Percentiles rank a stretch among this genome's conserved stretches.
These are phyloP conservation scores for Vitis cinerea DNA, from an alignment of 164 flowering plant genomes.

Conservation along the genomic window DNA sequence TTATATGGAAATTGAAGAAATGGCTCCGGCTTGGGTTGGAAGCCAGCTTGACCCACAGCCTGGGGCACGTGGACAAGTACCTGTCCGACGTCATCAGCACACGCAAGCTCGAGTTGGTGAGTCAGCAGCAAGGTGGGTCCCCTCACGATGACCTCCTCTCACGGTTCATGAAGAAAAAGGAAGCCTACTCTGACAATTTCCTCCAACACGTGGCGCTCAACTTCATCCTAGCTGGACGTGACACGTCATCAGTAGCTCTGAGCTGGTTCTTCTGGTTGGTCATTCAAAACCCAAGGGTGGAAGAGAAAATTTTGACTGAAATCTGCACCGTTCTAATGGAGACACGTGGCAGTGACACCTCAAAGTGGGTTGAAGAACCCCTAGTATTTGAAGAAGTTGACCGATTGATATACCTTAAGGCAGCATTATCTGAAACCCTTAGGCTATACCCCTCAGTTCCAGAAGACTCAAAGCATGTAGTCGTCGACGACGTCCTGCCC, in stretches of 20 bases:
- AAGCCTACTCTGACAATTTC: constrained; percentile 31
- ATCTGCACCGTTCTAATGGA: constrained; percentile 25
- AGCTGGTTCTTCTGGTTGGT: constrained; percentile 41
- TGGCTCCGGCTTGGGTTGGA: constrained; percentile 32
- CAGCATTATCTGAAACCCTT: constrained; percentile 35
- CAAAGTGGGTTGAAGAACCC: constrained; percentile 29
- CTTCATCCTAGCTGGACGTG: constrained; percentile 72
- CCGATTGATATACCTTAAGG: constrained; percentile 28
- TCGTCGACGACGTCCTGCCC: constrained; percentile 31
- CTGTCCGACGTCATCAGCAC: constrained; percentile 24
- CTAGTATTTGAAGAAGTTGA: constrained; percentile 34
- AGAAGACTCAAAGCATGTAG: constrained; percentile 34
- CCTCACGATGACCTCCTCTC: constrained; percentile 31
- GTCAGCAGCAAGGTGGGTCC: constrained; percentile 8
- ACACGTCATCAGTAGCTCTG: constrained; percentile 41
- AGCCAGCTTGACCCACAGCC: constrained; percentile 19
- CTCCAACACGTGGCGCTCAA: constrained; percentile 59
- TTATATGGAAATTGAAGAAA: constrained; percentile 26
- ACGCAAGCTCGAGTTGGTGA: constrained; percentile 23
- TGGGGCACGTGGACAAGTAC: constrained; percentile 20
- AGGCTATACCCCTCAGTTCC: constrained; percentile 43
- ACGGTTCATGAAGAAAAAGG: constrained; percentile 33
- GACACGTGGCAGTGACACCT: constrained; percentile 27
- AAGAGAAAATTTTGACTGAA: constrained; percentile 28
- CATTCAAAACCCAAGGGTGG: constrained; percentile 20